A percentile compares a stretch with the other conserved stretches of the same genome.
phyloP scores from a whole-genome alignment of 352 stramenopile genomes.

The Lagenidium giganteum region DNA sequence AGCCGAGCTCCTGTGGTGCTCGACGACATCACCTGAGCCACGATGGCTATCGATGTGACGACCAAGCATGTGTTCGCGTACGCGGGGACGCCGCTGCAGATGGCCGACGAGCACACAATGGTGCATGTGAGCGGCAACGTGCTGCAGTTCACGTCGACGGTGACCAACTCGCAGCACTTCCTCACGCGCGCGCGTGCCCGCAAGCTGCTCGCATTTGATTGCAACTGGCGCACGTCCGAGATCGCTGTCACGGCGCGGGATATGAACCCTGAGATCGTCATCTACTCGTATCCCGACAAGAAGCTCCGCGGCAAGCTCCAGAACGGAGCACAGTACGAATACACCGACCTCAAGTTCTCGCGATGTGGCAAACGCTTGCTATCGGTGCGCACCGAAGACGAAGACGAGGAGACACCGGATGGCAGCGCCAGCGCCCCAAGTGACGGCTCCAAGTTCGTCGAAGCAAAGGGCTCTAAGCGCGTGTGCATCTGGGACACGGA shows the following conservation, averaged over 20 bases:
- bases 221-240: constrained; percentile 48
- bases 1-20: too few relatives aligned
- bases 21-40: too few relatives aligned
- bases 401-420: constrained; percentile 3
- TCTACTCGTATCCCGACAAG: constrained; percentile 79
- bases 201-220: constrained; percentile 58
- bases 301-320: constrained; percentile 55
- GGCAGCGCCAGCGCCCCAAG: background rate
- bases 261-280: constrained; percentile 39
- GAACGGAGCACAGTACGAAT: constrained; percentile 39
- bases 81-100: constrained; percentile 37
- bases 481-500: constrained; percentile 70
- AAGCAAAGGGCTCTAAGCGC: background rate
- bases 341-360: constrained; percentile 62
- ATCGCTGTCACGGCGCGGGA: constrained; percentile 53
- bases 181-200: constrained; percentile 43
- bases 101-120: constrained; percentile 68
- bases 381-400: constrained; percentile 32
- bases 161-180: constrained; percentile 59
- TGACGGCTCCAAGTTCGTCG: background rate
- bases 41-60: constrained; percentile 51
- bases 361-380: constrained; percentile 53
- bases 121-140: constrained; percentile 54
- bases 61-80: constrained; percentile 67
- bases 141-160: constrained; percentile 65